Conservation (phyloP, 805 yeast species). For the Komagataella phaffii region DNA sequence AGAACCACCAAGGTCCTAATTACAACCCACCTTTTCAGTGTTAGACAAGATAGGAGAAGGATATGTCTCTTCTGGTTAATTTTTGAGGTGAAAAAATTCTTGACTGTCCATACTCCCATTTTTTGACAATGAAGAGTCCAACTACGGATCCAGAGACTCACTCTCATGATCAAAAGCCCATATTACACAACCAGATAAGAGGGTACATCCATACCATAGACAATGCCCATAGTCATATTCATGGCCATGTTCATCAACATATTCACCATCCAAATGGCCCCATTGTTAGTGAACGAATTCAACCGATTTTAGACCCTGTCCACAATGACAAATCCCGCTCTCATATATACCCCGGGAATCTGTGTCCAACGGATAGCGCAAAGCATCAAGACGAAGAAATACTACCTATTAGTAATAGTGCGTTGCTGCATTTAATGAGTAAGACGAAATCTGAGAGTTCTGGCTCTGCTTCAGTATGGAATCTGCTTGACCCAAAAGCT, state of each 20-base stretch:
- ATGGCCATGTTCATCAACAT: conserved; percentile 6
- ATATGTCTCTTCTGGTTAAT: neutral
- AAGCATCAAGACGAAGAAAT: neutral
- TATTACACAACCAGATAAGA: neutral
- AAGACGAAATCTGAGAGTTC: neutral
- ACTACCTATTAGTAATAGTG: neutral
- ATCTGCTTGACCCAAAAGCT: neutral
- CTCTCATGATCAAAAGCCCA: neutral
- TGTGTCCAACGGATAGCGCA: neutral
- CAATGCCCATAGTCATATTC: conserved; percentile 5
- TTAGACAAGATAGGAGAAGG: neutral
- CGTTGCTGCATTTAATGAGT: neutral
- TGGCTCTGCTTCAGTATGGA: neutral
- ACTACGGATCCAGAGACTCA: neutral
- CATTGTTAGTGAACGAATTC: neutral
- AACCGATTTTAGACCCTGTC: neutral
- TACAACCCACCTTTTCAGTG: neutral
- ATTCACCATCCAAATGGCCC: neutral
- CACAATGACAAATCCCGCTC: neutral
- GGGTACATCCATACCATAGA: conserved; percentile 2
- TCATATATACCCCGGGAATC: neutral
- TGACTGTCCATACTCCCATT: neutral
- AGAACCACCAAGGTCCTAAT: neutral
- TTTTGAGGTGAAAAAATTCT: neutral
- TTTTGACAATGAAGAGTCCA: neutral